Evolutionary conservation across 495 filamentous ascomycete species (phyloP).

Genomic region (Penicillium angulare): DNA sequence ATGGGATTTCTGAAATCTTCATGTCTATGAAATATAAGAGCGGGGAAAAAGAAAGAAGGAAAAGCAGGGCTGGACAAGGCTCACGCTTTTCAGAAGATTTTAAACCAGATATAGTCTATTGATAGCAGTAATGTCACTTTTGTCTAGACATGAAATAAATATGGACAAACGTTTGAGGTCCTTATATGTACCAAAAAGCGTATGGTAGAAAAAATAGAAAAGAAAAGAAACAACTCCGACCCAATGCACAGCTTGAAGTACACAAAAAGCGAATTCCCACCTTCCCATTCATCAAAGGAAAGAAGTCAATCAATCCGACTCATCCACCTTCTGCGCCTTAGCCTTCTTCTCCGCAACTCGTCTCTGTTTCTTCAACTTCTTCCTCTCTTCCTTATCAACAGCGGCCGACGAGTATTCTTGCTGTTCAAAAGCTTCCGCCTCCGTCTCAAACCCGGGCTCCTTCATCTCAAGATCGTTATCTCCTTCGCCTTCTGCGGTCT

Average conservation of each 20-base stretch:
- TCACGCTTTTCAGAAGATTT: no score
- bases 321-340: constrained; percentile 35
- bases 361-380: constrained; percentile 52
- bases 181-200: constrained; percentile 1
- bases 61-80: no score
- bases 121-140: constrained; percentile 14
- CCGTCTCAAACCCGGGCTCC: constrained; percentile 23
- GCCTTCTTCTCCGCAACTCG: constrained; percentile 42
- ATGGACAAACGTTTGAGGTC: constrained; percentile 5
- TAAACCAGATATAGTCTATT: constrained; percentile 4
- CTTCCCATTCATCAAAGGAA: neutral
- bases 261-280: neutral
- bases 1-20: neutral
- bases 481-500: constrained; percentile 25
- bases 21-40: neutral
- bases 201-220: constrained; percentile 10
- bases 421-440: constrained; percentile 26
- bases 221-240: constrained; percentile 22
- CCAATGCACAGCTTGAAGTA: constrained; percentile 30
- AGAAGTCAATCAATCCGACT: constrained; percentile 23
- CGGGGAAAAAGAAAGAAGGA: no score
- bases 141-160: constrained; percentile 21
- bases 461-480: constrained; percentile 27
- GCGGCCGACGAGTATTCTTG: constrained; percentile 15
- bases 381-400: constrained; percentile 50